Base-by-base conservation (phyloP, 371 early-diverging fungal species). In the Mucor indicus region DNA sequence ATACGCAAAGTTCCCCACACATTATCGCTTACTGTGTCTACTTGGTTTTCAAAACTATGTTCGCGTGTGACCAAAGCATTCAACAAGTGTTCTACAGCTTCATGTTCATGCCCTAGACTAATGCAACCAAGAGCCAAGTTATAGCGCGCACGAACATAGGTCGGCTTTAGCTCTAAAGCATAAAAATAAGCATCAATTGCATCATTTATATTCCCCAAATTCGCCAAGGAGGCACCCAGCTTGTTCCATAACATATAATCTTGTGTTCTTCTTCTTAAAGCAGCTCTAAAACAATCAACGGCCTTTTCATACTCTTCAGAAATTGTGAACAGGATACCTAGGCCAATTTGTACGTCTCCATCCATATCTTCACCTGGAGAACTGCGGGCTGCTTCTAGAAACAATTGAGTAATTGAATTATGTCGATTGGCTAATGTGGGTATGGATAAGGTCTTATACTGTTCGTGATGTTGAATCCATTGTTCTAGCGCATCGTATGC, bases 181-280 rank as follows among this genome's bases (percentile, higher is more conserved):
- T 81, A 74, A 47, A 83, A 88, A 61, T 97, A 97, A 17, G 95
- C 93, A 15, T 91, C 91, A 10, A 95, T 84, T 2, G 96, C 96
- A n/a, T 80, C 69, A 10, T 63, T 48, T 15, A 84, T 72, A 38
- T 84, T 65, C 20, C 80, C 69, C 2, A 85, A 79, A 58, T 96
- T 95, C 20, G 96, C 95, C 36, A 92, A 76, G 0, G 95, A 96
- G 4, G 98, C 96, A 22, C 95, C 97, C 20, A 95, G 75, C 51
- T 88, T 88, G 75, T 95, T 95, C 93, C 94, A 96, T 31, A 94
- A 76, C 60, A 90, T 71, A 70, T 93, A 93, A 60, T 96, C 94
- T 42, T 89, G 79, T 10, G 96, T 95, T 19, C 85, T 69, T 17
- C 75, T 74, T 17, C 77, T 71, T 23, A 97, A 60, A 25, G 96